Evolutionary conservation across 2,329 filamentous ascomycete species (phyloP), one percentile per base, ranked within the genome.

Genomic region (Aspergillus novofumigatus): DNA sequence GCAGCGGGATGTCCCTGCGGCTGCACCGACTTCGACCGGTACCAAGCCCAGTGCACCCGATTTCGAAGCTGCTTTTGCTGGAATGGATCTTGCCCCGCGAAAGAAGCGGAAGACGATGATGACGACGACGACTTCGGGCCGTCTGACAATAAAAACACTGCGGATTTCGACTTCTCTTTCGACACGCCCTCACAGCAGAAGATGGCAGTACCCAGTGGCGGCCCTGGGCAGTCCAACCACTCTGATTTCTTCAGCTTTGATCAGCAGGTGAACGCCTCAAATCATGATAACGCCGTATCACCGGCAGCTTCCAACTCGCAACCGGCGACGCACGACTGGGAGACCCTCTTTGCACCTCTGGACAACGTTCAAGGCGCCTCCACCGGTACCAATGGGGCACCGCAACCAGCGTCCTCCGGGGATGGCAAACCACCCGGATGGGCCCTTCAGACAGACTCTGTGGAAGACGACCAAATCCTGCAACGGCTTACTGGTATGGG

Each of bases 401-500:
- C 65, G 29, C 54, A 63, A 2, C 44, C 35, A 25, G 52, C 57
- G 17, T 25, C 56, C 7, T 26, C 54, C n/a, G 47, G 53, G 21
- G 55, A 54, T 35, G 6, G 48, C 29, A 71, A 75, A 56, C 55
- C 59, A 50, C 75, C 85, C 50, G 90, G 88, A 4, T 83, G 90
- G 65, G 88, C 89, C 5, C 77, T 93, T 52, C 89, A 86, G 48
- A 83, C 86, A 53, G 85, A 87, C 21, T 89, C 89, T 3, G 89
- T 89, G 67, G 90, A 95, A 67, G 93, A 97, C 69, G 93, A 97
- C 70, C 89, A 91, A 8, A 93, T 96, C 56, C 77, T 97, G 64
- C 95, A 96, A 80, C 87, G 92, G 65, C 74, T 97, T 69, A 96
- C 91, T 1, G 83, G 85, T 9, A 96, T 97, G 92, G 93, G 93